Evolutionary conservation across 257 asterid species (phyloP), one percentile per base, ranked within the genome.

Genomic region (Fraxinus anomala): DNA sequence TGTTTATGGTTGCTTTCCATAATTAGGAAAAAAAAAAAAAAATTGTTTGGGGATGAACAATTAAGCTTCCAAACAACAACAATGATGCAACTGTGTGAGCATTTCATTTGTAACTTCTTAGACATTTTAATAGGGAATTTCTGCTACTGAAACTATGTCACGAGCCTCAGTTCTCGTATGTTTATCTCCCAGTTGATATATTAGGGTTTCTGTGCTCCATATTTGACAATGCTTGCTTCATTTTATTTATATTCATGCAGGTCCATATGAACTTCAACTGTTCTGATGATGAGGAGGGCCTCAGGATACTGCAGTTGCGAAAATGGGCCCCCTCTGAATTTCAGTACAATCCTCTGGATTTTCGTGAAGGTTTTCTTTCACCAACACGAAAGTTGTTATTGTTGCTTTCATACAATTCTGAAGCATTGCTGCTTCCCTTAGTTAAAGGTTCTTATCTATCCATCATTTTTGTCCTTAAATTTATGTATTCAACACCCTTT

Each of bases 351-450:
- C 91, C 92, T 77, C 88, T 93, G 39, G 83, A 82, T 83, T 95
- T 90, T 69, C 89, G 86, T 67, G 93, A 91, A 86, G 99, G 97
- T 79, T 90, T 86, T 76, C 86, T 95, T 84, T 95, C 99, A 86
- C 99, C 99, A 1, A 83, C 91, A 33, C 85, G 97, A 88, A 91
- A 86, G 86, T 82, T 82, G 2, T 80, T 95, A 81, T 44, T 93
- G 84, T 80, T 95, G 82, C 93, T 81, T 51, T 86, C 99, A 24
- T 76, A 89, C 80, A 83, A 90, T 26, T 76, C 67, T 23, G 97
- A 93, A 87, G 98, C 92, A 17, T 76, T 95, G 77, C 71, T 89
- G 86, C 80, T 93, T 87, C 94, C 94, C 81, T 80, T 95, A 81
- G 92, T 72, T 79, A 87, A 89, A 93, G 96, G 99, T 89, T 68